Evolutionary conservation across 805 yeast genomes (phyloP).

Genomic region (Saccharomycopsis vini): DNA sequence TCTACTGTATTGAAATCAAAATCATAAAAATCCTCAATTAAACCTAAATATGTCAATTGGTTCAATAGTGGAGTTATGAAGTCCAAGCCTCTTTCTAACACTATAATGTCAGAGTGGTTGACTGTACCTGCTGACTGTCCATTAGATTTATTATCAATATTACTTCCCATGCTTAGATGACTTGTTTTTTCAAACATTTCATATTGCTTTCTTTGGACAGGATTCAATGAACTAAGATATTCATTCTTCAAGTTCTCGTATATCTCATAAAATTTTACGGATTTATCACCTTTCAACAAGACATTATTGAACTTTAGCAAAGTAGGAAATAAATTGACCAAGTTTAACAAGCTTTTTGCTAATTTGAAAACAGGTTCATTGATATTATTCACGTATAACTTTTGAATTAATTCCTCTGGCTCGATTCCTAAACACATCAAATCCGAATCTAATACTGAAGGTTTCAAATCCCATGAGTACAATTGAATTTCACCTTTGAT

Average conservation of each 20-base stretch:
- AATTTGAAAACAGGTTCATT: constrained; percentile 38
- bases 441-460: constrained; percentile 34
- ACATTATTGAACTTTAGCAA: constrained; percentile 43
- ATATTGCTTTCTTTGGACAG: constrained; percentile 28
- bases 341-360: constrained; percentile 39
- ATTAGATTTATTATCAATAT: constrained; percentile 32
- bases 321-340: constrained; percentile 34
- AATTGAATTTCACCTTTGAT: constrained; percentile 15
- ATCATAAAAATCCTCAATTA: constrained; percentile 64
- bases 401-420: constrained; percentile 25
- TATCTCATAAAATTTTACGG: constrained; percentile 40
- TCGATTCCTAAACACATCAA: constrained; percentile 35
- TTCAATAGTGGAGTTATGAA: constrained; percentile 59
- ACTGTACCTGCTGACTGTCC: too few species aligned
- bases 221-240: constrained; percentile 27
- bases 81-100: constrained; percentile 74
- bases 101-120: constrained; percentile 68
- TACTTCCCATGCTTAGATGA: neutral
- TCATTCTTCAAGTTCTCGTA: constrained; percentile 26
- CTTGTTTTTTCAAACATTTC: constrained; percentile 14
- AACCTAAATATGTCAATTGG: constrained; percentile 76
- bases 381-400: constrained; percentile 37
- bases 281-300: constrained; percentile 50
- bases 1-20: constrained; percentile 34
- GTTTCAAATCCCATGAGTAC: constrained; percentile 35